Percentiles rank a stretch among this genome's conserved stretches.
phyloP scores from a whole-genome alignment of 768 basidiomycete genomes.

The Russula dissimulans region DNA sequence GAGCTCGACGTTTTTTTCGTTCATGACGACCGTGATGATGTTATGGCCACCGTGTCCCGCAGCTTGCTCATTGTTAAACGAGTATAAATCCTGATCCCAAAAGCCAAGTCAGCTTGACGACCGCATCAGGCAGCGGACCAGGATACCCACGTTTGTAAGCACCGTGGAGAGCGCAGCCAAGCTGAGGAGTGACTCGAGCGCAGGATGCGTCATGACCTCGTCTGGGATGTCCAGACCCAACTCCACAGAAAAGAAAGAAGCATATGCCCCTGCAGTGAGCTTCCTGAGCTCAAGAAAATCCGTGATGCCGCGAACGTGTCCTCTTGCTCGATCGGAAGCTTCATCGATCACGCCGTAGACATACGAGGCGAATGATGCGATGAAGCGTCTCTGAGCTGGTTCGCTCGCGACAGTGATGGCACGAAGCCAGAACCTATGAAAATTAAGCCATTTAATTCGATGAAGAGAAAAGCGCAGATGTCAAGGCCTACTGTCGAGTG shows the following conservation, averaged over 20 bases:
- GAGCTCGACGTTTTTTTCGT: conserved; percentile 27
- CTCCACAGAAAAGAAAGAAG: conserved; percentile 32
- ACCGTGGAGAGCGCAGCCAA: conserved; percentile 30
- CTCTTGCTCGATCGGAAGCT: conserved; percentile 29
- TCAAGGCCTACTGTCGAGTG: conserved; percentile 4
- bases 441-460: not conserved
- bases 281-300: conserved; percentile 34
- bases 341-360: conserved; percentile 27
- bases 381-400: conserved; percentile 22
- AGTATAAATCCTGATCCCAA: conserved; percentile 30
- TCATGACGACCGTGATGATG: conserved; percentile 34
- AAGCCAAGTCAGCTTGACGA: not conserved
- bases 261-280: conserved; percentile 31
- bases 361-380: conserved; percentile 24
- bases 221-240: conserved; percentile 33
- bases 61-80: conserved; percentile 33
- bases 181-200: conserved; percentile 26
- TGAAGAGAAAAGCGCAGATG: not conserved
- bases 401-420: not conserved
- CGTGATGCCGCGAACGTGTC: conserved; percentile 29
- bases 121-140: too few relatives aligned
- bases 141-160: conserved; percentile 30
- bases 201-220: conserved; percentile 33
- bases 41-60: conserved; percentile 34
- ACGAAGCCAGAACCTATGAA: conserved; percentile 5